A percentile compares a stretch with the other conserved stretches of the same genome.
These are phyloP conservation scores for Apiotrichum porosum DNA, from an alignment of 1,284 basidiomycete species.

Conservation along the genomic window DNA sequence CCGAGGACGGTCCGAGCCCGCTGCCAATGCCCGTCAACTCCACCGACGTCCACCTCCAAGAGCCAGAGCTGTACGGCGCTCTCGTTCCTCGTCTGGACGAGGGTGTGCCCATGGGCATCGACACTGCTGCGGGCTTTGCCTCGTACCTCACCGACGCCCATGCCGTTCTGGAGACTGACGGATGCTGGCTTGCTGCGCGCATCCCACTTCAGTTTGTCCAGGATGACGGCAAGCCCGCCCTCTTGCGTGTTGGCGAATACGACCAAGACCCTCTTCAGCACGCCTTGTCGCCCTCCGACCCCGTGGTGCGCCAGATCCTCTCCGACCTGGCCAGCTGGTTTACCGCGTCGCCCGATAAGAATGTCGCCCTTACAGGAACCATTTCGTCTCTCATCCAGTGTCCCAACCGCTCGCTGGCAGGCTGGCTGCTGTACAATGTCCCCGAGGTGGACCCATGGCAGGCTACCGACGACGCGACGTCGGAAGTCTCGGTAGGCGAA, in stretches of 20 bases:
- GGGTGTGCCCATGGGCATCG: slow-evolving; percentile 56
- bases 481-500: slow-evolving; percentile 4
- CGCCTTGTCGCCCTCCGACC: slow-evolving; percentile 70
- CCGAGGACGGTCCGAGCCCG: neutral
- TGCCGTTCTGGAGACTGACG: slow-evolving; percentile 25
- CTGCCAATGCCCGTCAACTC: slow-evolving; percentile 21
- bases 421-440: slow-evolving; percentile 60
- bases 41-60: slow-evolving; percentile 30
- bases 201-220: slow-evolving; percentile 20
- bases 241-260: slow-evolving; percentile 15
- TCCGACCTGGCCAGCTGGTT: slow-evolving; percentile 72
- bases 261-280: slow-evolving; percentile 49
- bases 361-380: slow-evolving; percentile 80
- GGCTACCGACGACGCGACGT: slow-evolving; percentile 5
- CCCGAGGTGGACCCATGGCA: slow-evolving; percentile 22
- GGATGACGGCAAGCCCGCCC: slow-evolving; percentile 19
- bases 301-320: slow-evolving; percentile 66
- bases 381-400: slow-evolving; percentile 72
- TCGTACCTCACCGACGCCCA: slow-evolving; percentile 38
- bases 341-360: slow-evolving; percentile 75
- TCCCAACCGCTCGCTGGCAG: slow-evolving; percentile 76
- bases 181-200: slow-evolving; percentile 25
- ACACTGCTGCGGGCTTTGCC: slow-evolving; percentile 81
- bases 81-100: slow-evolving; percentile 76
- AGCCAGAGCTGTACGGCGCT: slow-evolving; percentile 64